Evolutionary conservation across 2,329 filamentous ascomycete species (phyloP), one percentile per base, ranked within the genome.

Genomic region (Grosmannia huntii): DNA sequence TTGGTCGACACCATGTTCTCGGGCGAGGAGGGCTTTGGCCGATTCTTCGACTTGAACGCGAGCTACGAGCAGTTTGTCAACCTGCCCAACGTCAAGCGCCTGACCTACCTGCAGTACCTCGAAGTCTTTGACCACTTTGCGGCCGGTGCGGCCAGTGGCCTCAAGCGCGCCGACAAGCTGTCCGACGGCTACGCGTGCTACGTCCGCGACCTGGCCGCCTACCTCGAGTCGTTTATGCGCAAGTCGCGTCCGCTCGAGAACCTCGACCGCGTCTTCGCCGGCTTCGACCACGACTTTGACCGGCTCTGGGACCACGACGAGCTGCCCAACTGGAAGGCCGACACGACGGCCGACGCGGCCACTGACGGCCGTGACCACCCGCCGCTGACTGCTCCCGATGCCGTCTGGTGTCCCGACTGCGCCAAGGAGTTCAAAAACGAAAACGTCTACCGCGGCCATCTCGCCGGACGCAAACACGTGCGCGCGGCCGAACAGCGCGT

Each of bases 361-460:
- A 23, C 41, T 21, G 11, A 46, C 27, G 21, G 7, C 16, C 1
- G 4, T 4, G 16, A 44, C 27, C 27, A 49, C 33, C 69, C 2
- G 0, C 50, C 11, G 14, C 59, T 62, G 12, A 73, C 70, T 58
- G 67, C 67, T 67, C 76, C 66, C 0, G 85, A 90, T 56, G 89
- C 87, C 0, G 80, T 90, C 19, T 97, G 89, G 87, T 99, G 94
- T 67, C 79, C 86, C 6, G 90, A 91, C 62, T 99, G 94, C 69
- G 87, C 94, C 68, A 96, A 91, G 72, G 89, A 92, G 60, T 99
- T 97, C 74, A 90, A 89, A 67, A 97, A 96, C 66, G 84, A 94
- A 64, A 96, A 96, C 62, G 90, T 96, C 53, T 96, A 95, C 76
- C 91, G 90, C 66, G 85, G 83, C 44, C 94, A 99, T 70, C 73